phyloP scores from a whole-genome alignment of 768 basidiomycete species.

The Gelatoporia subvermispora region DNA sequence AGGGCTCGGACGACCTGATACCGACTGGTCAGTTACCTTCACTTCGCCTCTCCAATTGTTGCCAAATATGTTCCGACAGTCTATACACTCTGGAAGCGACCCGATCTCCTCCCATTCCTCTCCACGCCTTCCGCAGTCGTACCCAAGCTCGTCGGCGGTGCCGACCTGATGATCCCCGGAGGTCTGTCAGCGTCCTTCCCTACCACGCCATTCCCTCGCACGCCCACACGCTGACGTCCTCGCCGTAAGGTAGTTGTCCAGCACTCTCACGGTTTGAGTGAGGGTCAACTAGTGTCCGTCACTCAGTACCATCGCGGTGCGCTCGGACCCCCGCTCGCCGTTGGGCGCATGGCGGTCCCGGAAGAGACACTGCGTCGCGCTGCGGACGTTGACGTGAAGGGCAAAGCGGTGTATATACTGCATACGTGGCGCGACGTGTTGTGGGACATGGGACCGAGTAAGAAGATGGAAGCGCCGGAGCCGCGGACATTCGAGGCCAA shows the following conservation, averaged over 20 bases:
- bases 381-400: slow-evolving; percentile 46
- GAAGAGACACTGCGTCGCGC: slow-evolving; percentile 37
- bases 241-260: slow-evolving; percentile 52
- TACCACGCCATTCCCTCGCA: neutral
- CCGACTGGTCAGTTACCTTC: slow-evolving; percentile 47
- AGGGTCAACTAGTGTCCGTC: slow-evolving; percentile 59
- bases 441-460: slow-evolving; percentile 60
- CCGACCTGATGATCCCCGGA: slow-evolving; percentile 87
- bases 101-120: slow-evolving; percentile 62
- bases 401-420: slow-evolving; percentile 69
- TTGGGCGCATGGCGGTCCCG: slow-evolving; percentile 66
- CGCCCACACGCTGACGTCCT: slow-evolving; percentile 5
- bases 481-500: slow-evolving; percentile 10
- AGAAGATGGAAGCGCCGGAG: slow-evolving; percentile 54
- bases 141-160: slow-evolving; percentile 68
- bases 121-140: slow-evolving; percentile 69
- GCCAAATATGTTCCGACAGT: slow-evolving; percentile 29
- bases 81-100: slow-evolving; percentile 76
- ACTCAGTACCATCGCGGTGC: slow-evolving; percentile 39
- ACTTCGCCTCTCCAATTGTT: neutral
- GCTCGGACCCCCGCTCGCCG: slow-evolving; percentile 59
- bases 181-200: slow-evolving; percentile 45
- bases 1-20: slow-evolving; percentile 59
- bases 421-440: slow-evolving; percentile 77
- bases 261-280: slow-evolving; percentile 36